phyloP scores from a whole-genome alignment of 179 eudicot species.

The Drosera spatulata region DNA sequence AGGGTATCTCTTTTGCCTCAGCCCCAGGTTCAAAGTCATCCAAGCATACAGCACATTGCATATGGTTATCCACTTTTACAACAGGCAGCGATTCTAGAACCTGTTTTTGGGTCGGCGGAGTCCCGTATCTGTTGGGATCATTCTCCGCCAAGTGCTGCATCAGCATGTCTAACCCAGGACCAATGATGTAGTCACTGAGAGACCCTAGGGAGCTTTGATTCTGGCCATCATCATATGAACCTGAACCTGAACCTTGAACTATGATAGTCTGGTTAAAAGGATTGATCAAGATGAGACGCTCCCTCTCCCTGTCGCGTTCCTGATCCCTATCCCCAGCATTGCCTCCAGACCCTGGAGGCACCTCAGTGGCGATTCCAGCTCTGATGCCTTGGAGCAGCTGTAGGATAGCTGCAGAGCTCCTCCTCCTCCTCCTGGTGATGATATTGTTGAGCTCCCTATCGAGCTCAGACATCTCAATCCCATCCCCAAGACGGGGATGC shows the following conservation, averaged over 20 bases:
- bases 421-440: constrained; percentile 24
- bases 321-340: constrained; percentile 13
- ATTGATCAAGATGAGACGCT: constrained; percentile 35
- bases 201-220: constrained; percentile 23
- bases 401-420: constrained; percentile 43
- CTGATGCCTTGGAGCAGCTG: constrained; percentile 48
- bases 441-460: constrained; percentile 34
- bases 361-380: constrained; percentile 29
- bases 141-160: constrained; percentile 50
- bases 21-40: constrained; percentile 42
- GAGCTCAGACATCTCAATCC: constrained; percentile 13
- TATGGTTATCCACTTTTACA: constrained; percentile 27
- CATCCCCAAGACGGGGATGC: too few species aligned
- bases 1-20: constrained; percentile 57
- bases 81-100: constrained; percentile 50
- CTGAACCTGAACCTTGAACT: constrained; percentile 26
- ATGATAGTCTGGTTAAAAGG: constrained; percentile 43
- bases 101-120: constrained; percentile 49
- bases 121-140: constrained; percentile 17
- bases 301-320: constrained; percentile 19
- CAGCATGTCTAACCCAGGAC: constrained; percentile 51
- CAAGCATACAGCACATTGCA: constrained; percentile 53
- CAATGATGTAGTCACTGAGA: constrained; percentile 46
- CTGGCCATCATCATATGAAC: constrained; percentile 8
- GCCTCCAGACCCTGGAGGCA: too few species aligned